These are phyloP conservation scores for Sphaerosporella brunnea DNA, from an alignment of 495 filamentous ascomycete species.

Conservation along the genomic window DNA sequence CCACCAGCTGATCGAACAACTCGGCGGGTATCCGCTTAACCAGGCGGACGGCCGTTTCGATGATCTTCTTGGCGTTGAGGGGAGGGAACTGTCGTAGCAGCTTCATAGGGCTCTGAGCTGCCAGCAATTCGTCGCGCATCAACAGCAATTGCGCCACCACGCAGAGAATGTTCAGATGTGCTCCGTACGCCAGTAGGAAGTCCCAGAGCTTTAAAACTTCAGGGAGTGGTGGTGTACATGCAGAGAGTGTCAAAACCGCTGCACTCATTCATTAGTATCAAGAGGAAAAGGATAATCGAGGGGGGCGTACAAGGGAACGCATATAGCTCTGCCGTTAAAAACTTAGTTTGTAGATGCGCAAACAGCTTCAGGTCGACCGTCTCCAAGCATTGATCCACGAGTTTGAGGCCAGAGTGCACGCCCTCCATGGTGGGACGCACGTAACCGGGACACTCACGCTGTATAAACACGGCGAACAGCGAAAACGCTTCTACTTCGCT, in stretches of 20 bases:
- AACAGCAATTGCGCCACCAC: conserved; percentile 92
- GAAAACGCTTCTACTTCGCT: conserved; percentile 90
- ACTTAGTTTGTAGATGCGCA: conserved; percentile 61
- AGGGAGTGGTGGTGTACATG: conserved; percentile 89
- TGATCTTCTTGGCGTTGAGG: conserved; percentile 63
- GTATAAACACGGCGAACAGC: conserved; percentile 76
- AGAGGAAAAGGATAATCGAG: neutral
- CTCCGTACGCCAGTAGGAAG: conserved; percentile 87
- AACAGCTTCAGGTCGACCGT: conserved; percentile 84
- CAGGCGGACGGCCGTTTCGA: conserved; percentile 57
- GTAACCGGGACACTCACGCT: conserved; percentile 79
- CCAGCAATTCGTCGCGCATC: conserved; percentile 66
- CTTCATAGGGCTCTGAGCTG: conserved; percentile 79
- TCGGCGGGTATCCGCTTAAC: conserved; percentile 74
- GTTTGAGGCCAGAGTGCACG: conserved; percentile 72
- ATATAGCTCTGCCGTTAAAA: conserved; percentile 80
- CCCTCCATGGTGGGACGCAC: conserved; percentile 93
- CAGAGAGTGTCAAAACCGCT: conserved; percentile 77
- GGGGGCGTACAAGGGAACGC: conserved; percentile 55
- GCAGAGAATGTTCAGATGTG: conserved; percentile 86
- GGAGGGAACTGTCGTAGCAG: conserved; percentile 77
- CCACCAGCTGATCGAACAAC: conserved; percentile 72
- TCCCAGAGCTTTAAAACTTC: conserved; percentile 96
- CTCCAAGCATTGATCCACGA: conserved; percentile 79
- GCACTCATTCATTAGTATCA: neutral